Conservation (phyloP, 2,329 filamentous ascomycete species). For the Ceratocystis ficicola region DNA sequence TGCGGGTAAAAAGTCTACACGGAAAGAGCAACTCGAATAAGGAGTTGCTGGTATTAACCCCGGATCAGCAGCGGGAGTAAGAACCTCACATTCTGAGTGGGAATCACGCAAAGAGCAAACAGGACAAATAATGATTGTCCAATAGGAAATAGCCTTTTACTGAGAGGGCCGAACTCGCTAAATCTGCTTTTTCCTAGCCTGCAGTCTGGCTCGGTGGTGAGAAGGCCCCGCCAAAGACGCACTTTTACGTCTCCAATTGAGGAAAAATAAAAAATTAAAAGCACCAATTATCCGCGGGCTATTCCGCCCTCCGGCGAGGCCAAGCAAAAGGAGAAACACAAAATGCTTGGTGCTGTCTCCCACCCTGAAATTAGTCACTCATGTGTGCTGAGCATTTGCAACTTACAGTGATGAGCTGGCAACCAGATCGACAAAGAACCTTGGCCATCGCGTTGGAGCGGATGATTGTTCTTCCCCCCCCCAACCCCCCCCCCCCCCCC, state of each 20-base stretch:
- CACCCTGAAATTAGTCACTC: background rate
- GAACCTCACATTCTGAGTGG: too few relatives aligned
- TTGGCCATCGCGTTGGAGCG: background rate
- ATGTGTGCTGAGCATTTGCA: background rate
- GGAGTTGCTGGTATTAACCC: background rate
- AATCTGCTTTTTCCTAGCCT: background rate
- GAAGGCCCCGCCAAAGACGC: background rate
- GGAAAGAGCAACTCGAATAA: background rate
- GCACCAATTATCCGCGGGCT: background rate
- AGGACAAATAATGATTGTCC: background rate
- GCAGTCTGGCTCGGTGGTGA: too few relatives aligned
- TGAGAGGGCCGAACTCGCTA: slow-evolving; percentile 3
- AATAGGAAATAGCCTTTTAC: background rate
- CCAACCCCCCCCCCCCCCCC: too few relatives aligned
- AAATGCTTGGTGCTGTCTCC: background rate
- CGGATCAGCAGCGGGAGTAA: background rate
- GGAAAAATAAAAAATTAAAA: too few relatives aligned
- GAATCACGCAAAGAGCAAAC: background rate
- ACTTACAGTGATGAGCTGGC: background rate
- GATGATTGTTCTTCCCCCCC: slow-evolving; percentile 3
- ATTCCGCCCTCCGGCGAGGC: background rate
- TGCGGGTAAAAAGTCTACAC: background rate
- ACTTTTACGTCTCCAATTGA: background rate
- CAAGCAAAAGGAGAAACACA: background rate
- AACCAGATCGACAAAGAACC: background rate